Evolutionary conservation across 768 basidiomycete genomes (phyloP), one percentile per base, ranked within the genome.

Genomic region (Saitozyma sp.): DNA sequence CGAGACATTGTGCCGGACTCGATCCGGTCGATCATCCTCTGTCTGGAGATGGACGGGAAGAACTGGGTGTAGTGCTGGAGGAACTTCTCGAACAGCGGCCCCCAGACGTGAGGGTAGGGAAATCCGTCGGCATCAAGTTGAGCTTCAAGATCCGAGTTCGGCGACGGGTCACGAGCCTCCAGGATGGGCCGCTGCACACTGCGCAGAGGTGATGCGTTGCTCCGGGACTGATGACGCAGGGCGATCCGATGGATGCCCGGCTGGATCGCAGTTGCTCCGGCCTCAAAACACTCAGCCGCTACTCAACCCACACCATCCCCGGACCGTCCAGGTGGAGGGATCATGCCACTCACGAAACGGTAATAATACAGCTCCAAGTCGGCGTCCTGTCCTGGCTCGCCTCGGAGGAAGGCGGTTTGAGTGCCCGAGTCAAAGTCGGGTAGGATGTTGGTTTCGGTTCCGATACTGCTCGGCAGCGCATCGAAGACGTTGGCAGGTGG

Each of bases 221-320:
- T 13, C 38, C 69, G 66, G 1, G 67, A 62, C 43, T 73, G 73
- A 1, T 74, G 68, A 59, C 71, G 71, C n/a, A 77, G 64, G 17
- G 68, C 61, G 50, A 77, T 77, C n/a, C 75, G 67, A 56, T 77
- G 73, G 51, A 77, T 68, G 10, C 75, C 75, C 3, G 75, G 75
- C 49, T 73, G 29, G 5, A 29, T 29, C 2, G 29, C 29, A 29
- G 29, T 29, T 29, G 29, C 29, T 29, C 29, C 29, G 29, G 29
- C 29, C 29, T 29, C 29, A 29, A 29, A 5, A 29, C 29, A 29
- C 29, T 29, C 29, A 29, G 29, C 29, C 29, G 29, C 29, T 29
- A 29, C 29, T 29, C 29, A 29, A 29, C 29, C 29, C 29, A 5
- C 29, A 29, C 29, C 29, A 29, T 29, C 29, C 29, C 29, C 29